A percentile compares a stretch with the other conserved stretches of the same genome.
These are phyloP conservation scores for Calonectria pseudoreteaudii DNA, from an alignment of 2,329 filamentous ascomycete genomes.

Conservation along the genomic window DNA sequence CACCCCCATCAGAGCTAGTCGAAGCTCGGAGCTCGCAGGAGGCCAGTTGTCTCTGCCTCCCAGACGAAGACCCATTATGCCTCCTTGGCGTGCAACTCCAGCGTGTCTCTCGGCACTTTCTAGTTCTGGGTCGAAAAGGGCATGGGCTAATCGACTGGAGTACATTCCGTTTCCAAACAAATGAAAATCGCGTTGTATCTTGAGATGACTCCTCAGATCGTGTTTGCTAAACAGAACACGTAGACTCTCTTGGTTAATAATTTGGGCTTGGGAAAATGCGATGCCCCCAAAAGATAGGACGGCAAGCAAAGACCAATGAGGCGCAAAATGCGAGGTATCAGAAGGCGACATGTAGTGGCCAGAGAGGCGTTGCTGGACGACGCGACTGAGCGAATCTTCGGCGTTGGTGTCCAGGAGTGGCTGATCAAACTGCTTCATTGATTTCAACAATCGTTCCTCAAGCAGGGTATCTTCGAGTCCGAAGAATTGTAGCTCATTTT, in stretches of 20 bases:
- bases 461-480: conserved; percentile 61
- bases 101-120: conserved; percentile 80
- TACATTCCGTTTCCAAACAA: conserved; percentile 89
- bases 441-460: conserved; percentile 60
- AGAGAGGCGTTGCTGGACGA: conserved; percentile 56
- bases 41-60: conserved; percentile 89
- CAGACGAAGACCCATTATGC: conserved; percentile 84
- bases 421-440: conserved; percentile 59
- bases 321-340: conserved; percentile 52
- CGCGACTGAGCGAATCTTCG: conserved; percentile 52
- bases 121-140: conserved; percentile 86
- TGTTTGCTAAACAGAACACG: conserved; percentile 80
- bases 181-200: conserved; percentile 82
- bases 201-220: conserved; percentile 77
- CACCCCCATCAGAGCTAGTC: conserved; percentile 87
- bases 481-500: conserved; percentile 57
- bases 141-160: conserved; percentile 80
- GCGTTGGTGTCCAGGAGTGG: conserved; percentile 40
- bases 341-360: conserved; percentile 35
- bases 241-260: conserved; percentile 83
- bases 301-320: conserved; percentile 71
- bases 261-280: conserved; percentile 77
- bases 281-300: conserved; percentile 82
- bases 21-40: conserved; percentile 92
- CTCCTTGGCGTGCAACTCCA: conserved; percentile 76